These are phyloP conservation scores for Phytophthora crassamura DNA, from an alignment of 352 stramenopile species.

Conservation along the genomic window DNA sequence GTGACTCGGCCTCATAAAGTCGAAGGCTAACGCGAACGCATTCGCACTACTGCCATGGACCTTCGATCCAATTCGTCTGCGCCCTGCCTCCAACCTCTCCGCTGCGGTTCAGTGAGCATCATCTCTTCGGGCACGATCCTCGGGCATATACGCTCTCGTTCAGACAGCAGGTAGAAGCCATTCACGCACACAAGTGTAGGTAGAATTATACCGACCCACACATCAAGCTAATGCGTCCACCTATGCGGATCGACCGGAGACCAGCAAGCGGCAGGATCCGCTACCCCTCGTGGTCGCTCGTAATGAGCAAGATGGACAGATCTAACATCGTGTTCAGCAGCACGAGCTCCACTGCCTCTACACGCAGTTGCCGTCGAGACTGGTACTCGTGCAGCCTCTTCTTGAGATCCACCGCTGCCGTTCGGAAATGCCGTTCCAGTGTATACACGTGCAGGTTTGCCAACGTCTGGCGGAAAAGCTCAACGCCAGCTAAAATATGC, in stretches of 20 bases:
- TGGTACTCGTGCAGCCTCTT: conserved; percentile 84
- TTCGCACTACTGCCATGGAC: conserved; percentile 46
- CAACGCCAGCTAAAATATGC: conserved; percentile 46
- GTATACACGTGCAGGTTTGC: conserved; percentile 64
- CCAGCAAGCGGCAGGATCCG: conserved; percentile 61
- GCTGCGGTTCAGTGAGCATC: conserved; percentile 30
- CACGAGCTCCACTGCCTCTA: conserved; percentile 73
- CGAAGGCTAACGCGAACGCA: conserved; percentile 45
- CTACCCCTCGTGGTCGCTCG: conserved; percentile 81
- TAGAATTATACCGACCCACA: conserved; percentile 80
- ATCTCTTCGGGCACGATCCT: conserved; percentile 6
- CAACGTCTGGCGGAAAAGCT: conserved; percentile 66
- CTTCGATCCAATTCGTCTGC: conserved; percentile 81
- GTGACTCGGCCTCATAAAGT: conserved; percentile 68
- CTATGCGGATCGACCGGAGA: conserved; percentile 58
- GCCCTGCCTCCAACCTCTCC: conserved; percentile 65
- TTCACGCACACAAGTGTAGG: conserved; percentile 74
- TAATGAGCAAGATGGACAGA: conserved; percentile 74
- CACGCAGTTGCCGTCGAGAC: conserved; percentile 52
- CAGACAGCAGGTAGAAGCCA: conserved; percentile 71
- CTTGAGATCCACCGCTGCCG: conserved; percentile 69
- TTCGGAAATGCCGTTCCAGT: conserved; percentile 63
- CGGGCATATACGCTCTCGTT: conserved; percentile 21
- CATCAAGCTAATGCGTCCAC: conserved; percentile 58
- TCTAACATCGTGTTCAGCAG: conserved; percentile 81